Evolutionary conservation across 1,284 basidiomycete species (phyloP).

Genomic region (Naganishia albida): DNA sequence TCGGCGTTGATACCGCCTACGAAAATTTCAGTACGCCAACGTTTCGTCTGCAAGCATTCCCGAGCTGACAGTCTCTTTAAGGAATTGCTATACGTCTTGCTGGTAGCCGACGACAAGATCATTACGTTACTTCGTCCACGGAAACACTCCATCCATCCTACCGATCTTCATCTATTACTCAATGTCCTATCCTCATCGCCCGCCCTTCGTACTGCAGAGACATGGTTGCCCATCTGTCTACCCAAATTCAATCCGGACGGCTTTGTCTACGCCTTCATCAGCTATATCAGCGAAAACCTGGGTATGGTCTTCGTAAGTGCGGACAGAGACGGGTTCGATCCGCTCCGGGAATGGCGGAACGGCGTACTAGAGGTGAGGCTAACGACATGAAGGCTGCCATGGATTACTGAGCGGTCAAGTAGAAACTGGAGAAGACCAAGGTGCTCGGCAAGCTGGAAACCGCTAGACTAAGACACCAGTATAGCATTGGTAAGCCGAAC

Average conservation of each 20-base stretch:
- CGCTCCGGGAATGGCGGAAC: constrained; percentile 67
- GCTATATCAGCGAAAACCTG: constrained; percentile 61
- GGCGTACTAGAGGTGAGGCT: constrained; percentile 59
- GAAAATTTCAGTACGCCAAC: constrained; percentile 70
- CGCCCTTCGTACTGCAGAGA: constrained; percentile 73
- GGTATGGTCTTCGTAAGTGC: constrained; percentile 56
- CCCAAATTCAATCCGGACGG: constrained; percentile 89
- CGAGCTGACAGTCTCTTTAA: constrained; percentile 45
- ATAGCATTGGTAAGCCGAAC: constrained; percentile 48
- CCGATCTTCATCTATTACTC: constrained; percentile 85
- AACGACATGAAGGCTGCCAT: neutral
- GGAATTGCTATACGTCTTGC: constrained; percentile 87
- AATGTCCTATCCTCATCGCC: constrained; percentile 68
- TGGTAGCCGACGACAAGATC: constrained; percentile 75
- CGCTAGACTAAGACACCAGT: constrained; percentile 45
- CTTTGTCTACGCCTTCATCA: constrained; percentile 91
- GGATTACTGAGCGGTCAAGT: constrained; percentile 20
- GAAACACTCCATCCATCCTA: constrained; percentile 92
- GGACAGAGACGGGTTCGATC: constrained; percentile 55
- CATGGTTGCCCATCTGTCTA: constrained; percentile 93
- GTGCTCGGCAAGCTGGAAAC: constrained; percentile 56
- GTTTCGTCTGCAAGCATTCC: neutral
- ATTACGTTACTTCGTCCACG: constrained; percentile 85
- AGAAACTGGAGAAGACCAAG: constrained; percentile 67
- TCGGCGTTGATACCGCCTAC: constrained; percentile 73